Conservation (phyloP, 306 rosid genomes). For the Ziziphus jujuba region DNA sequence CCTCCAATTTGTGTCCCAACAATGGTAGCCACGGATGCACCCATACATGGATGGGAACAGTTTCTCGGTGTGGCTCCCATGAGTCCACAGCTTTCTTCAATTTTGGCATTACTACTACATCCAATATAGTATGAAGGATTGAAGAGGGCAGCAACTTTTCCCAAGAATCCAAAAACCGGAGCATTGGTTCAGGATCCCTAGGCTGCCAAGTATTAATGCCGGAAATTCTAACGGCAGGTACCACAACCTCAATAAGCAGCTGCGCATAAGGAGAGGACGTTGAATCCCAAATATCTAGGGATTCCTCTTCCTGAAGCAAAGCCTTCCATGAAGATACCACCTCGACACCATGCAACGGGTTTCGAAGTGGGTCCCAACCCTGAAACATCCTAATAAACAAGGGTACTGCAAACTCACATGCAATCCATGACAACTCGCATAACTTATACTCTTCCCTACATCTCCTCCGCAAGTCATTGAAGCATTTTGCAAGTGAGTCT, state of each 20-base stretch:
- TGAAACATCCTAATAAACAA: constrained; percentile 78
- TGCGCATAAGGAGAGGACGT: constrained; percentile 60
- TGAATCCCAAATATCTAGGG: constrained; percentile 70
- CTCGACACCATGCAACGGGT: constrained; percentile 69
- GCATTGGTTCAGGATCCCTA: constrained; percentile 93
- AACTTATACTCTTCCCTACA: constrained; percentile 66
- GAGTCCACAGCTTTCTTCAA: constrained; percentile 70
- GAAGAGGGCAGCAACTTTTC: constrained; percentile 74
- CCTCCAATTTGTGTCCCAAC: constrained; percentile 79
- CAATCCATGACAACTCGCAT: constrained; percentile 83
- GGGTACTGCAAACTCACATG: constrained; percentile 81
- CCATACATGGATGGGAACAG: constrained; percentile 91
- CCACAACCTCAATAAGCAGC: constrained; percentile 80
- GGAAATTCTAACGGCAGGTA: constrained; percentile 84
- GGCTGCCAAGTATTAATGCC: constrained; percentile 91
- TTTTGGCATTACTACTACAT: constrained; percentile 74
- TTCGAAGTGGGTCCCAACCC: constrained; percentile 89
- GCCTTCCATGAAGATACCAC: constrained; percentile 64
- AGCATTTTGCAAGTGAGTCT: constrained; percentile 67
- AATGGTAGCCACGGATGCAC: constrained; percentile 96
- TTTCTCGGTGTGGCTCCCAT: constrained; percentile 93
- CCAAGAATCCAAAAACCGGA: constrained; percentile 77
- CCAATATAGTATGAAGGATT: constrained; percentile 61
- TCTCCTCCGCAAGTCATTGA: constrained; percentile 53
- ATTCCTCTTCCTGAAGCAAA: constrained; percentile 68